phyloP scores from a whole-genome alignment of 2,329 filamentous ascomycete genomes.

The Xylaria arbuscula region DNA sequence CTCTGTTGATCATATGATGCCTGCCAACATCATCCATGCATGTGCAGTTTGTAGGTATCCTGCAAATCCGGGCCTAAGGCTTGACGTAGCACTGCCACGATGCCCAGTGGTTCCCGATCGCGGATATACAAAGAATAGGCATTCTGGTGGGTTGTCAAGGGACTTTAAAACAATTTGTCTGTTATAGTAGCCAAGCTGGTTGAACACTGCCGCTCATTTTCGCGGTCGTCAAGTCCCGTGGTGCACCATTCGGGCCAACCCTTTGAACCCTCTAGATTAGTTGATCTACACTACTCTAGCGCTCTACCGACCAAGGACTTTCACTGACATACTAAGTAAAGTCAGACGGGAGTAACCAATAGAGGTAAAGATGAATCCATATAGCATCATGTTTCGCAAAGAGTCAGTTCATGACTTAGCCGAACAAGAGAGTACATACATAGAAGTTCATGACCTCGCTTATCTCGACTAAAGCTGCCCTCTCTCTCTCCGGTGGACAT shows the following conservation, averaged over 20 bases:
- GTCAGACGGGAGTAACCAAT: slow-evolving; percentile 6
- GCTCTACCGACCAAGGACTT: background rate
- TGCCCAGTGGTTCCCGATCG: background rate
- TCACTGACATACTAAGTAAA: slow-evolving; percentile 9
- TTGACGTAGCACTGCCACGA: background rate
- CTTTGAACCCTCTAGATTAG: background rate
- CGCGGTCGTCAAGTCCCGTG: slow-evolving; percentile 2
- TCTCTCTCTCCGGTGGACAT: background rate
- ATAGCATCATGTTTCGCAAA: background rate
- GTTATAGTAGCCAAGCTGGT: slow-evolving; percentile 14
- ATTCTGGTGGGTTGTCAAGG: background rate
- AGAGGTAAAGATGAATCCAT: background rate
- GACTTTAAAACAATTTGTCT: background rate
- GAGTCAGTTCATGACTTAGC: background rate
- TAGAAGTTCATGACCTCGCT: too few relatives aligned
- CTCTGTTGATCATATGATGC: slow-evolving; percentile 7
- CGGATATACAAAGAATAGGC: background rate
- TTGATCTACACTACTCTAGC: slow-evolving; percentile 7
- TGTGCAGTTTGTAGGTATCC: background rate
- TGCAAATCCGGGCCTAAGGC: background rate
- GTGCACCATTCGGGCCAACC: background rate
- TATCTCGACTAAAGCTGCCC: background rate
- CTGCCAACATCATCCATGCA: background rate
- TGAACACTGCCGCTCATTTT: slow-evolving; percentile 22
- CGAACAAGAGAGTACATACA: too few relatives aligned